A percentile compares a stretch with the other conserved stretches of the same genome.
phyloP scores from a whole-genome alignment of 805 yeast species.

The Ogataea naganishii region DNA sequence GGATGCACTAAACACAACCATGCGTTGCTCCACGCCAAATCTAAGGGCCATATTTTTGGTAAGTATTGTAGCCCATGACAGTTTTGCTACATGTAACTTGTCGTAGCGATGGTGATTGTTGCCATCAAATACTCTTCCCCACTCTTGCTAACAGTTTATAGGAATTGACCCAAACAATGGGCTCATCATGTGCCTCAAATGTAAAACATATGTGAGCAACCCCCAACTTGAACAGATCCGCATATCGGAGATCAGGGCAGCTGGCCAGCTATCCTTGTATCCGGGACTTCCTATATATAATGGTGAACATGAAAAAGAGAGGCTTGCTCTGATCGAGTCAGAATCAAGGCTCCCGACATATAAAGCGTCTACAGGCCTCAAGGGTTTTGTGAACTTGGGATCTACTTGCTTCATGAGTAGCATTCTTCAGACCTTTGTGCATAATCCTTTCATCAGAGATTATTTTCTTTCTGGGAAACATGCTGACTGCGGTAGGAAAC shows the following conservation, averaged over 20 bases:
- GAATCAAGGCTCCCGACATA: constrained; percentile 34
- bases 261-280: constrained; percentile 11
- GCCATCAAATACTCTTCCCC: constrained; percentile 12
- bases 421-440: constrained; percentile 80
- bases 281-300: constrained; percentile 25
- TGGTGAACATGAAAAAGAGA: constrained; percentile 17
- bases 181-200: constrained; percentile 68
- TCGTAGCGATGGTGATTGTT: constrained; percentile 11
- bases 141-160: no score
- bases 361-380: constrained; percentile 65
- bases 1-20: constrained; percentile 55
- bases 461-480: constrained; percentile 73
- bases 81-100: constrained; percentile 26
- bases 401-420: constrained; percentile 97
- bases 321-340: constrained; percentile 17
- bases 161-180: constrained; percentile 60
- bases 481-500: constrained; percentile 37
- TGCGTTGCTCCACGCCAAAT: constrained; percentile 37
- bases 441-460: constrained; percentile 79
- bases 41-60: constrained; percentile 46
- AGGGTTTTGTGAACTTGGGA: constrained; percentile 90
- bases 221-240: constrained; percentile 47
- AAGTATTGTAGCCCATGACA: constrained; percentile 24
- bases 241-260: constrained; percentile 15
- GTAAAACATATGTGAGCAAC: constrained; percentile 65